Percentiles rank a stretch among this genome's conserved stretches.
Conservation (phyloP, 768 basidiomycete genomes). For the Rubroboletus satanas region DNA sequence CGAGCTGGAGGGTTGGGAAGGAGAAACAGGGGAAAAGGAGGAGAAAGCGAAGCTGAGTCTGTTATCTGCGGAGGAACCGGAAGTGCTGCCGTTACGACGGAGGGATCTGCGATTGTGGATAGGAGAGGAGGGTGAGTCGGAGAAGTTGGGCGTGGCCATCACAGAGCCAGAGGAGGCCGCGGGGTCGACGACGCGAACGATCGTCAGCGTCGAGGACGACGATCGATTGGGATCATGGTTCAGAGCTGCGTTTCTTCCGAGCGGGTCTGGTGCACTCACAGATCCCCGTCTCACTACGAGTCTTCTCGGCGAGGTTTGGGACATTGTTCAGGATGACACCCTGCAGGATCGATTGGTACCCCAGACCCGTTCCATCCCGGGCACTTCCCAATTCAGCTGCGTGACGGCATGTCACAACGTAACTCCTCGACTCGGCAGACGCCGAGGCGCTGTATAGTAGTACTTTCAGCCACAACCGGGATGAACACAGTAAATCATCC, state of each 20-base stretch:
- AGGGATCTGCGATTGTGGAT: conserved; percentile 29
- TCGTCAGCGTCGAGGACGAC: conserved; percentile 64
- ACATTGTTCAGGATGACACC: conserved; percentile 9
- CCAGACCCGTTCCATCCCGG: not conserved
- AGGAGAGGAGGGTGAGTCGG: conserved; percentile 24
- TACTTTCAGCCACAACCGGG: conserved; percentile 19
- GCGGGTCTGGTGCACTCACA: conserved; percentile 64
- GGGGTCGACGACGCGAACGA: conserved; percentile 58
- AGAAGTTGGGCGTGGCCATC: conserved; percentile 19
- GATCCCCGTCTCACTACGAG: conserved; percentile 66
- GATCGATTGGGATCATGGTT: conserved; percentile 53
- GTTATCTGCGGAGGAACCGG: conserved; percentile 27
- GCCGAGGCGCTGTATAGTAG: conserved; percentile 23
- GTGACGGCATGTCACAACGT: not conserved
- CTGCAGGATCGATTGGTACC: conserved; percentile 1
- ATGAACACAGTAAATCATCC: not conserved
- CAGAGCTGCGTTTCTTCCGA: conserved; percentile 48
- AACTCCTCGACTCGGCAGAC: conserved; percentile 3
- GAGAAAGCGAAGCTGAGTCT: conserved; percentile 65
- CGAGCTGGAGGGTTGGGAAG: conserved; percentile 17
- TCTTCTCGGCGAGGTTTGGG: conserved; percentile 20
- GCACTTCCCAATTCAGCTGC: conserved; percentile 4
- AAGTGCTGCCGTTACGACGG: conserved; percentile 31
- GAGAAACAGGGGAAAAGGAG: conserved; percentile 44
- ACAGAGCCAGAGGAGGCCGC: conserved; percentile 21